Evolutionary conservation across 2,329 filamentous ascomycete species (phyloP).

Genomic region (Ascochyta lentis): DNA sequence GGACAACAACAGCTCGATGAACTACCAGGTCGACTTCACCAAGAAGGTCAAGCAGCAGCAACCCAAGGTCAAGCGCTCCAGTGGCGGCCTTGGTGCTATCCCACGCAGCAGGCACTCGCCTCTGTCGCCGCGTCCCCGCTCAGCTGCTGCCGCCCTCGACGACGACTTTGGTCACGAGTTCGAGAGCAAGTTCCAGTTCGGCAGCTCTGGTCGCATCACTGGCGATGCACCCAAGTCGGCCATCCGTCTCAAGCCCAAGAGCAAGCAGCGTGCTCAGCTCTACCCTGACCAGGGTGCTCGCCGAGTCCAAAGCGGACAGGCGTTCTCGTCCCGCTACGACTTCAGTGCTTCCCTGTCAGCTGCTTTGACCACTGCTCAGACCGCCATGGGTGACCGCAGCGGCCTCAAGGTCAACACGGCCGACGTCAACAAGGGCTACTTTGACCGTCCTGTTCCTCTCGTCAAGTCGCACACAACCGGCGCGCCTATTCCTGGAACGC

Average conservation of each 20-base stretch:
- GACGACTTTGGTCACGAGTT: constrained; percentile 72
- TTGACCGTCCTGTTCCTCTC: constrained; percentile 52
- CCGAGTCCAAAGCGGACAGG: constrained; percentile 65
- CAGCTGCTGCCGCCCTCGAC: constrained; percentile 62
- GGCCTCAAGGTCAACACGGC: constrained; percentile 46
- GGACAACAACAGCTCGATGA: constrained; percentile 88
- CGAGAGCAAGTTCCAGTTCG: constrained; percentile 56
- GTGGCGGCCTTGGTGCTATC: constrained; percentile 59
- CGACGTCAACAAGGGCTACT: constrained; percentile 34
- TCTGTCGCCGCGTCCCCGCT: constrained; percentile 55
- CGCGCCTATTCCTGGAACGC: constrained; percentile 48
- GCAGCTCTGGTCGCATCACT: constrained; percentile 45
- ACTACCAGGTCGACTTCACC: constrained; percentile 93
- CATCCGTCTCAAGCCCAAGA: constrained; percentile 73
- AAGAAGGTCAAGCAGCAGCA: constrained; percentile 71
- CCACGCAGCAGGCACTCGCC: constrained; percentile 58
- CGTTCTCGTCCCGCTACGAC: constrained; percentile 93
- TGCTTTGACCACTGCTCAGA: constrained; percentile 77
- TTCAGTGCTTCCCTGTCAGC: constrained; percentile 91
- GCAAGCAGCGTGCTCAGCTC: constrained; percentile 63
- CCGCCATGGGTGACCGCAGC: constrained; percentile 64
- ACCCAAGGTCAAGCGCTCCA: constrained; percentile 50
- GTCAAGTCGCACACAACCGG: constrained; percentile 34
- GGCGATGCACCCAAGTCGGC: constrained; percentile 66
- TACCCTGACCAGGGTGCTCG: constrained; percentile 63